These are phyloP conservation scores for Perkinsus marinus DNA, from an alignment of 169 alveolate genomes.

Conservation along the genomic window DNA sequence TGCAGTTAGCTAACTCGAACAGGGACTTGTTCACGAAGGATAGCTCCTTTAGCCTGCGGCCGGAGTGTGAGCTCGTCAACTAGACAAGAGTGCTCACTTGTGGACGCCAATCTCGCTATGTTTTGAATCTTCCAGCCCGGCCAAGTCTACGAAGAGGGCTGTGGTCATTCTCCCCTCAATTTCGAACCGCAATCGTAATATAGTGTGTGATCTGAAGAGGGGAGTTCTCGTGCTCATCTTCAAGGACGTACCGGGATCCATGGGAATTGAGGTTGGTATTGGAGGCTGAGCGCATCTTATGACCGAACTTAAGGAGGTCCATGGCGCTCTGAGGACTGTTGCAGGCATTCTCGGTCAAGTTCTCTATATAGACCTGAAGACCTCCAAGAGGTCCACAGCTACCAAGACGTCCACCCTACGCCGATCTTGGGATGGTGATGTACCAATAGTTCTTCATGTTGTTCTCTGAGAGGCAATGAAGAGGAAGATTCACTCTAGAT, in stretches of 20 bases:
- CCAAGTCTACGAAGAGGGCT: conserved; percentile 15
- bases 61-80: conserved; percentile 1
- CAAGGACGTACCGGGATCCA: neutral
- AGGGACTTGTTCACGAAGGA: conserved; percentile 22
- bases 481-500: neutral
- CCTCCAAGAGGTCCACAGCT: neutral
- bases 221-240: neutral
- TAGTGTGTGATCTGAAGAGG: neutral
- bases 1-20: conserved; percentile 25
- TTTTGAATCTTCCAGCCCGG: conserved; percentile 12
- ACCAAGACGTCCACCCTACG: neutral
- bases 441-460: neutral
- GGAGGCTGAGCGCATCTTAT: neutral
- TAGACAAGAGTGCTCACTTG: neutral
- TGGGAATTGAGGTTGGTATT: neutral
- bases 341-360: neutral
- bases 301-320: neutral
- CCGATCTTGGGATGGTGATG: neutral
- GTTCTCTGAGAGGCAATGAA: neutral
- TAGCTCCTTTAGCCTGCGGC: conserved; percentile 22
- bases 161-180: neutral
- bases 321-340: neutral
- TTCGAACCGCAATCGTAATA: neutral
- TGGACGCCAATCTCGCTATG: neutral
- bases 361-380: neutral